Evolutionary conservation across 345 rosid species (phyloP).

Genomic region (Sonneratia caseolaris): DNA sequence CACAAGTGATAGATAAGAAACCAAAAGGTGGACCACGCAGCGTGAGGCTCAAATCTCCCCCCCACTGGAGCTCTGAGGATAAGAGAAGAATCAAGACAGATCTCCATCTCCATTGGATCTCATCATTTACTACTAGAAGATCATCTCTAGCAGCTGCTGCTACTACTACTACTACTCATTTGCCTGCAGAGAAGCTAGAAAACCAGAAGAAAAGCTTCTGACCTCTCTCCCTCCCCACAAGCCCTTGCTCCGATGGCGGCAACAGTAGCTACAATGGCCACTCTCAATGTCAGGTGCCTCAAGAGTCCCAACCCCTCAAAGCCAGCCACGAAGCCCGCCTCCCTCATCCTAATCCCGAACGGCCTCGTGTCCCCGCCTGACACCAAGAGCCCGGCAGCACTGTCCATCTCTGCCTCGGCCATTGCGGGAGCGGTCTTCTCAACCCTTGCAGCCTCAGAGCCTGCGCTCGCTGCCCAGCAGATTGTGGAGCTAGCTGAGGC

Average conservation of each 20-base stretch:
- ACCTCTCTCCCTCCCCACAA: background rate
- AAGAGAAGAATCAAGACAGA: conserved; percentile 48
- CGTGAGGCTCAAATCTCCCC: conserved; percentile 25
- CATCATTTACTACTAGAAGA: background rate
- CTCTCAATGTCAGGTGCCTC: conserved; percentile 48
- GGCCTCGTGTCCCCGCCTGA: conserved; percentile 19
- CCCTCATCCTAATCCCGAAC: conserved; percentile 33
- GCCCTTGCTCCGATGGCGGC: conserved; percentile 36
- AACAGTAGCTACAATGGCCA: conserved; percentile 56
- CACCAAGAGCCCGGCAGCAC: conserved; percentile 19
- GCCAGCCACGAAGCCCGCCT: conserved; percentile 21
- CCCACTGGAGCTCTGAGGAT: conserved; percentile 30
- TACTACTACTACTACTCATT: background rate
- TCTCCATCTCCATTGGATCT: conserved; percentile 28
- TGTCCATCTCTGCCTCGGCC: conserved; percentile 24
- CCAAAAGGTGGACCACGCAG: conserved; percentile 14
- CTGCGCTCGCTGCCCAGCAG: conserved; percentile 86
- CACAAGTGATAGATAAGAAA: background rate
- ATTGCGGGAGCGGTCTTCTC: conserved; percentile 84
- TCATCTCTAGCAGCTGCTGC: background rate
- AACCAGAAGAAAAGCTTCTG: background rate
- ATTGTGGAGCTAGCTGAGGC: conserved; percentile 62
- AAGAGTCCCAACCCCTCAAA: conserved; percentile 19
- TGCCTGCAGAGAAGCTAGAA: background rate
- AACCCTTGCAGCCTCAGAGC: conserved; percentile 46